phyloP scores from a whole-genome alignment of 1,139 yeast species.

The Wickerhamomyces sp. region DNA sequence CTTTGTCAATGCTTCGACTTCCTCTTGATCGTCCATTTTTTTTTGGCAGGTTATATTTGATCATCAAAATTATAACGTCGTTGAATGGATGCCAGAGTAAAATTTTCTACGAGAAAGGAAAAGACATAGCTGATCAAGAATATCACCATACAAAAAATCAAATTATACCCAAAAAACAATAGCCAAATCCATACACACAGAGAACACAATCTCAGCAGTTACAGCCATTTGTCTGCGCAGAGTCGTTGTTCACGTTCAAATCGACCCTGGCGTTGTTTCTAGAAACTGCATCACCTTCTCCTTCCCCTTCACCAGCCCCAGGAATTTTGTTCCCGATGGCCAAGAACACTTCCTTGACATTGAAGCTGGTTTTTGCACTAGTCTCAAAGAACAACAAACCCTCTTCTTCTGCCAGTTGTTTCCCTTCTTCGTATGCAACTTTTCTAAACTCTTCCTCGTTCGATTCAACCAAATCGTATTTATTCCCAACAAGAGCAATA shows the following conservation, averaged over 20 bases:
- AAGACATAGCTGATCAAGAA: too few relatives aligned
- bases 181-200: too few relatives aligned
- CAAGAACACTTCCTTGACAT: slow-evolving; percentile 87
- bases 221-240: slow-evolving; percentile 24
- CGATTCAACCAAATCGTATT: slow-evolving; percentile 61
- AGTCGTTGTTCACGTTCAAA: slow-evolving; percentile 29
- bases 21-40: background rate
- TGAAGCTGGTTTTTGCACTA: slow-evolving; percentile 88
- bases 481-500: slow-evolving; percentile 92
- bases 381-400: slow-evolving; percentile 89
- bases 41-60: background rate
- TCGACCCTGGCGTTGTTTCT: slow-evolving; percentile 29
- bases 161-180: too few relatives aligned
- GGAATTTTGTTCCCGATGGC: slow-evolving; percentile 89
- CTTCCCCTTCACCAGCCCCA: slow-evolving; percentile 23
- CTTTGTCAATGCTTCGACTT: slow-evolving; percentile 2
- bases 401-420: slow-evolving; percentile 76
- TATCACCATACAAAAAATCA: too few relatives aligned
- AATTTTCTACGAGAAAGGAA: too few relatives aligned
- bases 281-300: slow-evolving; percentile 7
- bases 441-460: slow-evolving; percentile 44
- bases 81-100: too few relatives aligned
- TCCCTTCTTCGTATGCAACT: slow-evolving; percentile 86
- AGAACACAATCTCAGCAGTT: slow-evolving; percentile 22
- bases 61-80: too few relatives aligned